Conservation (phyloP, 2,329 filamentous ascomycete species). For the Arthrinium puccinioides region DNA sequence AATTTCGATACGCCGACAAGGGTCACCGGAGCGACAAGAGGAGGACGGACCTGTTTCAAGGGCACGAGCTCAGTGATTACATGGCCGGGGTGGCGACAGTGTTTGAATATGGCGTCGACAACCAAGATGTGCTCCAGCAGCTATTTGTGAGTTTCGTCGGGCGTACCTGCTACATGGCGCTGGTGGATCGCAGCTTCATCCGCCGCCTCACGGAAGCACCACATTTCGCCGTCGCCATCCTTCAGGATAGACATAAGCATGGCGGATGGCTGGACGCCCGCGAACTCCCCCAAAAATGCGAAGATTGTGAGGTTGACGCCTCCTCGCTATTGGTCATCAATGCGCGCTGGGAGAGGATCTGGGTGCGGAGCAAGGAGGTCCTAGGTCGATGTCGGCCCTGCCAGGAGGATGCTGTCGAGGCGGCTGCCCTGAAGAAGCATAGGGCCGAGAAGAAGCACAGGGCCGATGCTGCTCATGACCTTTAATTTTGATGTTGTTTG, state of each 20-base stretch:
- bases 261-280: background rate
- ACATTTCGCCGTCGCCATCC: background rate
- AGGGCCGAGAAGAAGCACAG: background rate
- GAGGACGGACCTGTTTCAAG: background rate
- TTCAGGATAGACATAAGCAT: background rate
- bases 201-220: background rate
- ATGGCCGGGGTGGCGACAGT: background rate
- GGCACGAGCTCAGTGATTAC: background rate
- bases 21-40: background rate
- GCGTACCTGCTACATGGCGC: background rate
- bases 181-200: background rate
- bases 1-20: background rate
- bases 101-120: background rate
- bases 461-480: background rate
- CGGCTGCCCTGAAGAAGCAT: background rate
- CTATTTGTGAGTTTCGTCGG: background rate
- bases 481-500: too few relatives aligned
- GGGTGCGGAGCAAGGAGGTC: background rate
- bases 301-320: background rate
- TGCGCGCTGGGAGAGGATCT: background rate
- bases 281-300: background rate
- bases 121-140: background rate
- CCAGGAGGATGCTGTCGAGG: background rate
- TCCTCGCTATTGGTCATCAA: background rate
- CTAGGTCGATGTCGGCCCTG: background rate